Evolutionary conservation across 2,329 filamentous ascomycete species (phyloP), one percentile per base, ranked within the genome.

Genomic region (Colletotrichum aenigma): DNA sequence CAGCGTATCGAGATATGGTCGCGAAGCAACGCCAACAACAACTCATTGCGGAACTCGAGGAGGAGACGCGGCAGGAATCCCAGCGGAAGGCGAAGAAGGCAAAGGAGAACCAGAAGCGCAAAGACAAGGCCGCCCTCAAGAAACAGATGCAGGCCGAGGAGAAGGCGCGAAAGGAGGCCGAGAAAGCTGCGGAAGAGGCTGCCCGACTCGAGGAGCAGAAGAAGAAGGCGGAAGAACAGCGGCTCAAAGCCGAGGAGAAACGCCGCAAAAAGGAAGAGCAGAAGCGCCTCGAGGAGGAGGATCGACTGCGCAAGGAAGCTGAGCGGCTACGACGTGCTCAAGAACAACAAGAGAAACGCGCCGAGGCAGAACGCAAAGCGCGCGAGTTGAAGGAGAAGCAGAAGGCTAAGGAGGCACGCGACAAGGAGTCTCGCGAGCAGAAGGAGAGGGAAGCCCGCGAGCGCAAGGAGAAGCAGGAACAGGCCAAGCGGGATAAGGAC

Each of bases 1-100:
- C 95, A 56, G 97, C 97, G n/a, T 99, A 99, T 86, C 94, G 96
- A 84, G 96, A 98, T 86, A 98, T 98, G 84, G 96, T 99, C 4
- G 95, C 97, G 21, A 93, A 94, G 80, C 96, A 99, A 86, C 94
- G 97, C 32, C 96, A 98, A 82, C 90, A 94, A 81, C 96, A 96
- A 83, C 92, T 99, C 26, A 89, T 99, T 30, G 94, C 98, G 83
- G 97, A 99, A 84, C 89, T 98, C 4, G 93, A 96, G 79, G 95
- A 98, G 82, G 97, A 99, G 83, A 91, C 92, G 77, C 92, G 92
- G 71, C 91, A 93, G 66, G 93, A 94, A 77, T 91, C 93, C 67
- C 91, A 96, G 83, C 94, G 94, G 77, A 96, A 97, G 83, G 96
- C 95, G 24, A 98, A 98, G 87, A 98, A 96, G 84, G 94, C 95